Conservation (phyloP, 306 rosid genomes). For the Canavalia gladiata region DNA sequence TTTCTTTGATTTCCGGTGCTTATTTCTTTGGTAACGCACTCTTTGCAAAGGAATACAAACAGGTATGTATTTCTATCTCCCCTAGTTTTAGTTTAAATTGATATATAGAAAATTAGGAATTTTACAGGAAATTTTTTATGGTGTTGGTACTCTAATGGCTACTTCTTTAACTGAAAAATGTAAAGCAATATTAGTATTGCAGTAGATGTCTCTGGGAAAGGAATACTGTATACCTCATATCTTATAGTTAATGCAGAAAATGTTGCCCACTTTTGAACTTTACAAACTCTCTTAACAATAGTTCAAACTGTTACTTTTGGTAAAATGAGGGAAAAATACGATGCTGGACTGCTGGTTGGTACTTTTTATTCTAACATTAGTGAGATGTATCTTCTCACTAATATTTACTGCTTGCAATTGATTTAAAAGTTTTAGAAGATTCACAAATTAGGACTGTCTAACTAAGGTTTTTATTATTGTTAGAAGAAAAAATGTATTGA, state of each 20-base stretch:
- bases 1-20: constrained; percentile 72
- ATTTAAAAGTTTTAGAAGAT: constrained; percentile 13
- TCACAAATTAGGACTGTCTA: constrained; percentile 12
- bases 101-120: neutral
- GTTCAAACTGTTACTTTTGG: constrained; percentile 7
- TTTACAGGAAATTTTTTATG: neutral
- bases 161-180: neutral
- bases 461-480: neutral
- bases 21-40: constrained; percentile 67
- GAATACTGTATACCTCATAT: neutral
- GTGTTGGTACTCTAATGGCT: constrained; percentile 8
- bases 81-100: neutral
- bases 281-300: constrained; percentile 2
- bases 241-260: constrained; percentile 18
- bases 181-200: neutral
- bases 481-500: neutral
- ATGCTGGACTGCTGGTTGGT: constrained; percentile 8
- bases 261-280: constrained; percentile 6
- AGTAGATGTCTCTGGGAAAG: neutral
- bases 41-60: constrained; percentile 68
- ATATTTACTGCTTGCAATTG: constrained; percentile 21
- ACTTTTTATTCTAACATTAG: neutral
- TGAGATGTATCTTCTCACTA: constrained; percentile 12
- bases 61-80: constrained; percentile 49
- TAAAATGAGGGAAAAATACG: constrained; percentile 3